Conservation (phyloP, 2,329 filamentous ascomycete genomes). For the Alternaria incomplexa region DNA sequence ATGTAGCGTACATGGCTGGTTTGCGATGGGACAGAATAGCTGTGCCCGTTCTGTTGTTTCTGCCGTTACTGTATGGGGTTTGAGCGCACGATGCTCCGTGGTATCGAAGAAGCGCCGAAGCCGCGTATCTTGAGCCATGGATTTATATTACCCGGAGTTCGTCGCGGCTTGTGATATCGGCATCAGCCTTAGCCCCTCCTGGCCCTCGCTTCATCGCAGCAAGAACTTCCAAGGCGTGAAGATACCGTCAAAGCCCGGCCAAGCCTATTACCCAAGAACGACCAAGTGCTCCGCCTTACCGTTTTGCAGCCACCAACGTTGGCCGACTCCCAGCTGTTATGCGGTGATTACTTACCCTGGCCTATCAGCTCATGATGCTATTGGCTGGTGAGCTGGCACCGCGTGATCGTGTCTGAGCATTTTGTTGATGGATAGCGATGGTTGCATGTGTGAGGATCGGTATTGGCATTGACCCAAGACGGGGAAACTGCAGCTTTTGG, state of each 20-base stretch:
- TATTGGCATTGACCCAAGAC: not conserved
- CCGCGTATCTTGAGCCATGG: not conserved
- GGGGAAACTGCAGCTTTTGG: not conserved
- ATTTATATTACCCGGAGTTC: not conserved
- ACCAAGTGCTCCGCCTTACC: conserved; percentile 1
- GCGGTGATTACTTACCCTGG: not conserved
- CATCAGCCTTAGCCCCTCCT: not conserved
- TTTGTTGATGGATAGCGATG: not conserved
- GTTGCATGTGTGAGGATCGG: not conserved
- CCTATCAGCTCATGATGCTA: not conserved
- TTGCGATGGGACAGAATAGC: not conserved
- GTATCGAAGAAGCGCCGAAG: not conserved
- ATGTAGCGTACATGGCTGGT: not conserved
- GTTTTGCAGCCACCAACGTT: conserved; percentile 5
- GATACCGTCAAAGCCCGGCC: not conserved
- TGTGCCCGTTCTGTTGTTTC: not conserved
- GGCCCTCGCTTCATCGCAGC: not conserved
- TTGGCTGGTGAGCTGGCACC: not conserved
- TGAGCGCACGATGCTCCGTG: not conserved
- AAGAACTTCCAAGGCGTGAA: not conserved
- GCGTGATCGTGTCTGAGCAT: not conserved
- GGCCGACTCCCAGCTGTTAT: not conserved
- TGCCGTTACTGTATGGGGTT: not conserved
- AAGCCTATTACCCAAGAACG: not conserved
- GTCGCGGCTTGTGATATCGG: not conserved